Percentiles rank a stretch among this genome's conserved stretches.
These are phyloP conservation scores for Pseudopyricularia javanii DNA, from an alignment of 2,329 filamentous ascomycete species.

Conservation along the genomic window DNA sequence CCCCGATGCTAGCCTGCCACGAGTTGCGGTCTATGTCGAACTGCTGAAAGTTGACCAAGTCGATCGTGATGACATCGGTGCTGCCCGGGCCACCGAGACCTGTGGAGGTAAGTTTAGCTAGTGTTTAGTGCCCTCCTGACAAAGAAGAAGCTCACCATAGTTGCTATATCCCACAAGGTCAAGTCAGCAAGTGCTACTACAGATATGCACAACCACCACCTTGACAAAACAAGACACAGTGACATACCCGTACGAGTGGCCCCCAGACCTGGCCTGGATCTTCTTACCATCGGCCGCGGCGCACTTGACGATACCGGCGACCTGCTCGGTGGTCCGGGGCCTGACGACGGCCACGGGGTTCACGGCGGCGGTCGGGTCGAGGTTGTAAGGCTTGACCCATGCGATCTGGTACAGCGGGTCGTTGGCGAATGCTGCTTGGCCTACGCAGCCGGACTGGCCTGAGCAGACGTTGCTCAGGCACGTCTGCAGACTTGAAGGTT, in stretches of 20 bases:
- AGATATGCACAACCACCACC: background rate
- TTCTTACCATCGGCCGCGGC: slow-evolving; percentile 34
- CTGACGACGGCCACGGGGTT: slow-evolving; percentile 43
- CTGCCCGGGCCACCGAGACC: slow-evolving; percentile 37
- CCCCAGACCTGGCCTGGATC: slow-evolving; percentile 51
- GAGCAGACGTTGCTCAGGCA: slow-evolving; percentile 35
- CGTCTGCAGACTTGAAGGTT: slow-evolving; percentile 24
- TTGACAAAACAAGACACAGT: no score
- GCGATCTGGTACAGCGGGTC: slow-evolving; percentile 28
- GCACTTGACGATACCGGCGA: slow-evolving; percentile 45
- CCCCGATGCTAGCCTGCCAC: slow-evolving; percentile 42
- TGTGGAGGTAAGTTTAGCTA: slow-evolving; percentile 4
- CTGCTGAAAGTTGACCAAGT: slow-evolving; percentile 37
- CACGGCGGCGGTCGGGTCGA: slow-evolving; percentile 27
- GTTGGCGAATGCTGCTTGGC: slow-evolving; percentile 20
- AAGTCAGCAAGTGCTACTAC: background rate
- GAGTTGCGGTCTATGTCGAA: slow-evolving; percentile 39
- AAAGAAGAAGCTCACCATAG: slow-evolving; percentile 11
- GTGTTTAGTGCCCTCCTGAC: background rate
- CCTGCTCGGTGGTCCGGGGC: slow-evolving; percentile 37
- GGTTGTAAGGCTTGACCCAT: slow-evolving; percentile 42
- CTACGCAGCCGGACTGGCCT: slow-evolving; percentile 31
- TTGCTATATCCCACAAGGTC: slow-evolving; percentile 11
- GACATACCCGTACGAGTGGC: slow-evolving; percentile 49
- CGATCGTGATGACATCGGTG: slow-evolving; percentile 42